Evolutionary conservation across 805 yeast species (phyloP), one percentile per base, ranked within the genome.

Genomic region (Wickerhamomyces rabaulensis): DNA sequence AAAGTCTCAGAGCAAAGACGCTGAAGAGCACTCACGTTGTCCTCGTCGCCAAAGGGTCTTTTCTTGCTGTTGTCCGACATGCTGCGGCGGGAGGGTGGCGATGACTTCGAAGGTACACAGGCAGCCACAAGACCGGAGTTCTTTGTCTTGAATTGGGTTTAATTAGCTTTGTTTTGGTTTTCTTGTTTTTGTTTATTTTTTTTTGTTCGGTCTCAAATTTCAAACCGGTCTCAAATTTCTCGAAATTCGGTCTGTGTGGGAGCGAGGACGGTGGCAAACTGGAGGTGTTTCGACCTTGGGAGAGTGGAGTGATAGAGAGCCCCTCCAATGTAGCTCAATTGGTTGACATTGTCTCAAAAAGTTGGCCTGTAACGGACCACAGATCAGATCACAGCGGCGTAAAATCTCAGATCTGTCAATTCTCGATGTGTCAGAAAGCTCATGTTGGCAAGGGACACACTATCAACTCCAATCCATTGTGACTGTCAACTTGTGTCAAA

Each of bases 1-100:
- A 33, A 33, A 10, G 17, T 33, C 36, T 33, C 36, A 16, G 10
- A 17, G 20, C 20, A n/a, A 33, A 16, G 20, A 33, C 9, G 12
- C 17, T 6, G 9, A 36, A 19, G n/a, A 17, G n/a, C 23, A 36
- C 39, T 36, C n/a, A 36, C 39, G 36, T 52, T 52, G 19, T 44
- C 52, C 23, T 40, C 44, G 3, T 39, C 51, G 15, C 52, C 54
- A 26, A 45, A 46, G 9, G 52, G 17, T 46, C 58, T 46, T 44
- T 55, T 55, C 45, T 52, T 51, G 38, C 46, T 47, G 40, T 35
- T 42, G 21, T 45, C 51, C 9, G 47, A 37, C 48, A 45, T 43
- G 16, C 4, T 27, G 31, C 31, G 4, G 10, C 31, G n/a, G 31
- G 31, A 13, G n/a, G n/a, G 4, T n/a, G 27, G n/a, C n/a, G 31